Percentiles rank a stretch among this genome's conserved stretches.
phyloP scores from a whole-genome alignment of 2,329 filamentous ascomycete genomes.

The Balansia obtecta region DNA sequence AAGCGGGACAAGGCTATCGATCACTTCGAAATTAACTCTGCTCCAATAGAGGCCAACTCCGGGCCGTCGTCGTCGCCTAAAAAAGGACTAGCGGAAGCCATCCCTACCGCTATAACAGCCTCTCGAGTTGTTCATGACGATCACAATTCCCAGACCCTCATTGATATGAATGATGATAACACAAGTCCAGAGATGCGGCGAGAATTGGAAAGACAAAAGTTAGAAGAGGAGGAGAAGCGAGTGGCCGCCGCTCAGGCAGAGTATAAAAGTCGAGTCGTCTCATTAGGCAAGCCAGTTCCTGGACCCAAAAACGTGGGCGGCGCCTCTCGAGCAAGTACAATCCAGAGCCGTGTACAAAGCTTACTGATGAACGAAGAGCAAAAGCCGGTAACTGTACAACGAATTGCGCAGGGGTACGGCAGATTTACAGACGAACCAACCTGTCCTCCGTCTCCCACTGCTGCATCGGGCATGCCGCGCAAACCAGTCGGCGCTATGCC shows the following conservation, averaged over 20 bases:
- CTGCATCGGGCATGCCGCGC: constrained; percentile 32
- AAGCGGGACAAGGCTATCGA: constrained; percentile 92
- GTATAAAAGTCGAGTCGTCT: constrained; percentile 60
- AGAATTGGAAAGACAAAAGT: constrained; percentile 69
- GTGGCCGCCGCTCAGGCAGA: constrained; percentile 83
- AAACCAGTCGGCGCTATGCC: constrained; percentile 27
- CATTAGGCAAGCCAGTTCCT: constrained; percentile 24
- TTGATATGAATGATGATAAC: constrained; percentile 51
- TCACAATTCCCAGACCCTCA: constrained; percentile 49
- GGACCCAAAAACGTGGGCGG: constrained; percentile 45
- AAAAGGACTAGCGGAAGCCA: background rate
- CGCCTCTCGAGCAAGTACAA: constrained; percentile 52
- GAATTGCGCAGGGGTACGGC: constrained; percentile 81
- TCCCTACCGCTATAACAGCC: background rate
- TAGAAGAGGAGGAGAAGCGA: constrained; percentile 79
- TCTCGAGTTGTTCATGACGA: constrained; percentile 11
- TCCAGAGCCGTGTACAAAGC: constrained; percentile 82
- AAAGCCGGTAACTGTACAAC: constrained; percentile 42
- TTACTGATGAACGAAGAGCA: constrained; percentile 73
- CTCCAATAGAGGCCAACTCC: constrained; percentile 14
- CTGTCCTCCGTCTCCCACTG: constrained; percentile 23
- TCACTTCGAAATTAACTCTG: constrained; percentile 58
- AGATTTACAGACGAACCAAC: constrained; percentile 56
- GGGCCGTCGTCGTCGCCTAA: constrained; percentile 18
- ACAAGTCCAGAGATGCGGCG: constrained; percentile 79